Evolutionary conservation across 352 stramenopile genomes (phyloP).

Genomic region (Phytophthora fragariaefolia): DNA sequence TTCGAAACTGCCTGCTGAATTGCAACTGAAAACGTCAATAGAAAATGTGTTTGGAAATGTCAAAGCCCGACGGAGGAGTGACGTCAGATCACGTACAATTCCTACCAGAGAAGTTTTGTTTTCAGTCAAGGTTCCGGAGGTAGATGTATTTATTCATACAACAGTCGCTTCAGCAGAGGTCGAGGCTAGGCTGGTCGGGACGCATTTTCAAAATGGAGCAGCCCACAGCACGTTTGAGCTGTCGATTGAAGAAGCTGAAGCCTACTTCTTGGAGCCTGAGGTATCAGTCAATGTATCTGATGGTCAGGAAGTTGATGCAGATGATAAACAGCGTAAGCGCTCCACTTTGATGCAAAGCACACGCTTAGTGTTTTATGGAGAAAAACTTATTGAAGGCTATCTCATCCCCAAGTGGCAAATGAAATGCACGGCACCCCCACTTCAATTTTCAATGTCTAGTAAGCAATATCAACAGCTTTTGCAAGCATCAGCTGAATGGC

Average conservation of each 20-base stretch:
- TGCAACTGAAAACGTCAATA: conserved; percentile 26
- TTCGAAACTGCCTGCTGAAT: conserved; percentile 18
- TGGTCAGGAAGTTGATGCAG: not conserved
- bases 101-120: conserved; percentile 49
- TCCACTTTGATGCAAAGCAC: conserved; percentile 70
- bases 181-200: conserved; percentile 57
- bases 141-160: conserved; percentile 70
- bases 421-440: conserved; percentile 71
- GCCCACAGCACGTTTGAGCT: conserved; percentile 64
- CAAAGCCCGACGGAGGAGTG: conserved; percentile 23
- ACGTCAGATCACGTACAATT: not conserved
- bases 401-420: conserved; percentile 60
- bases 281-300: not conserved
- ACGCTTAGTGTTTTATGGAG: conserved; percentile 64
- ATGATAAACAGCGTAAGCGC: conserved; percentile 39
- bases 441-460: conserved; percentile 75
- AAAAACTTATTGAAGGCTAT: conserved; percentile 54
- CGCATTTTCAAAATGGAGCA: conserved; percentile 61
- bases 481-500: conserved; percentile 66
- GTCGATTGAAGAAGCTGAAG: conserved; percentile 59
- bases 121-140: conserved; percentile 59
- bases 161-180: conserved; percentile 71
- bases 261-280: conserved; percentile 64
- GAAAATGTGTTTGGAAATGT: conserved; percentile 24
- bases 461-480: conserved; percentile 74